Base-by-base conservation (phyloP, 768 basidiomycete species). In the Pulveroboletus sp. region DNA sequence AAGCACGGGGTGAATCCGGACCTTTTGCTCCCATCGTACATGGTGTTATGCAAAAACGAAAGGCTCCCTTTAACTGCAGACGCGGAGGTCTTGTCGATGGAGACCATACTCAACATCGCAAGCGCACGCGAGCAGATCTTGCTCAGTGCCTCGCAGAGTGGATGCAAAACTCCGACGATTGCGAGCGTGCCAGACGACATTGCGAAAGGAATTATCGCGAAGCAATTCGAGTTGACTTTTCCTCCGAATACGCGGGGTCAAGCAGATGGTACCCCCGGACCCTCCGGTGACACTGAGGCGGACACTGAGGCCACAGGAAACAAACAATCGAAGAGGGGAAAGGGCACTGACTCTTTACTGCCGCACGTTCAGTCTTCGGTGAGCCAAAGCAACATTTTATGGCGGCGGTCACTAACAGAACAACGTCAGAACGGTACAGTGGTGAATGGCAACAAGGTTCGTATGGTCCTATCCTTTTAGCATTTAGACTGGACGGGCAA, bases 61-160 rank as follows among this genome's bases (percentile, higher is more conserved):
- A 73, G 72, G 1, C 75, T 84, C 0, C 70, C 84, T 14, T 72
- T 70, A 0, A 64, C 77, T 1, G 71, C 72, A 10, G 89, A 88
- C 49, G 82, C 78, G 32, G 61, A 67, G 4, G 66, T 68, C 29
- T 68, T 90, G n/a, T 81, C 82, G 40, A 62, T 81, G 59, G 77
- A 82, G 32, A 81, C 80, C 0, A 70, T 79, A 0, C 61, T 85
- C 2, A 72, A 63, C 27, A 68, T 87, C 16, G 79, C 79, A 0
- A 62, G 66, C 2, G 79, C 78, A 3, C 74, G 85, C 1, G 85
- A 87, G 50, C 65, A 64, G 16, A 60, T 58, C 9, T 59, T 55
- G 40, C 72, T 72, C 23, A 65, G 74, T 6, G 67, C 75, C 3
- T 53, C 61, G 5, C 58, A 59, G 17, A 56, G 40, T 1, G 69